Evolutionary conservation across 495 filamentous ascomycete species (phyloP).

Genomic region (Cenococcum geophilum): DNA sequence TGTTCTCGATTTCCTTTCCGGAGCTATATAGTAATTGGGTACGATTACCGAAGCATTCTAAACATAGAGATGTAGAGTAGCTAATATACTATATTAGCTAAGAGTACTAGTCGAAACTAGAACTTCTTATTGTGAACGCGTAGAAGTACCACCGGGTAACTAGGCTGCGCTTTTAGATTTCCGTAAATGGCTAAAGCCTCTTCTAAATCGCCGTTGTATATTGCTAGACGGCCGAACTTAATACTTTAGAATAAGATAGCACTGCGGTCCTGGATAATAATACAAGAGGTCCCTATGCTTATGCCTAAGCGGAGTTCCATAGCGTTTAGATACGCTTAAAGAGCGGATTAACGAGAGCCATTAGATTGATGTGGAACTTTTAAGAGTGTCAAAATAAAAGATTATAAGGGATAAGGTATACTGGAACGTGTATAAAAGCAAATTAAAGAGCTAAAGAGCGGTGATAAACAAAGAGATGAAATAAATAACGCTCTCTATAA

Average conservation of each 20-base stretch:
- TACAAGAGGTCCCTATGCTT: conserved; percentile 44
- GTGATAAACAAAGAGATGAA: no score
- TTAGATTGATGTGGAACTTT: not conserved
- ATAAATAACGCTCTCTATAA: no score
- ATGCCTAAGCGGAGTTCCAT: conserved; percentile 28
- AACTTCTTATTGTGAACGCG: conserved; percentile 55
- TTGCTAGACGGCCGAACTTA: conserved; percentile 38
- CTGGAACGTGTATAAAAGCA: no score
- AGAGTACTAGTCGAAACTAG: conserved; percentile 58
- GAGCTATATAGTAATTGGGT: no score
- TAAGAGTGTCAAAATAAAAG: not conserved
- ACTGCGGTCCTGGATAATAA: conserved; percentile 39
- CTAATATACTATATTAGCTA: conserved; percentile 53
- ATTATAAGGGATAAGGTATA: no score
- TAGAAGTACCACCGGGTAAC: conserved; percentile 40
- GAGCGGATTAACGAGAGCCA: conserved; percentile 23
- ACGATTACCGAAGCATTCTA: no score
- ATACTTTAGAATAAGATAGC: conserved; percentile 40
- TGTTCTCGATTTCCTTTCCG: no score
- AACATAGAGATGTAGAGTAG: conserved; percentile 23
- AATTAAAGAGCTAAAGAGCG: no score
- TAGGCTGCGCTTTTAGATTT: conserved; percentile 9
- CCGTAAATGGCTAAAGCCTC: conserved; percentile 40
- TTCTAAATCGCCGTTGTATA: conserved; percentile 38
- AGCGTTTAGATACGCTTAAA: conserved; percentile 26